Evolutionary conservation across 1,139 yeast species (phyloP), one percentile per base, ranked within the genome.

Genomic region (Pichia kudriavzevii): DNA sequence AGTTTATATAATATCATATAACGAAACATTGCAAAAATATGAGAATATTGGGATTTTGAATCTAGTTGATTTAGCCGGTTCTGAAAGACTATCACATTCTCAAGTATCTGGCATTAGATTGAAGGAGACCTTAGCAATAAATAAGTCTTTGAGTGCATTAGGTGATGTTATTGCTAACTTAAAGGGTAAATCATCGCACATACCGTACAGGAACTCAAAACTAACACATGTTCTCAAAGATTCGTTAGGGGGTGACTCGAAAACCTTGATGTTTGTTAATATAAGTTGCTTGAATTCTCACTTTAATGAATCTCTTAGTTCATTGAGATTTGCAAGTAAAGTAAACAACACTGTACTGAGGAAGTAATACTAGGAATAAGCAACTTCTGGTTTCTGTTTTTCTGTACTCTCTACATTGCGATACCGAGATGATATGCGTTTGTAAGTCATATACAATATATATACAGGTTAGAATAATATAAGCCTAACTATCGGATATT

Each of bases 221-320:
- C 64, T 91, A 48, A 91, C 98, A 0, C 84, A 83, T 52, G 61
- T 88, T 13, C 63, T 91, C 42, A 93, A 87, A 50, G 76, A 84
- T 52, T 85, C 96, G 28, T 64, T 91, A 28, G 78, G 84, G 2
- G 96, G 95, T 0, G 71, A 75, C 39, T 83, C 95, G 1, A 91
- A 88, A 55, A 87, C 96, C 0, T 64, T 91, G 40, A 87, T 91
- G 96, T 81, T 91, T 66, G 96, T 87, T 11, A 88, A 87, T 49
- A 69, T 88, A 5, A 82, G 95, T 2, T 88, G 95, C 4, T 59
- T 71, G 32, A 58, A 56, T 16, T 61, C 61, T 19, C 83, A 83
- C 54, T 67, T 77, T 34, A 73, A 67, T 45, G 98, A 91, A 53
- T 80, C 95, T 0, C 50, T 88, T 18, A 84, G 84, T 50, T 84